Conservation (phyloP, 2,329 filamentous ascomycete species). For the Pseudogymnoascus sp. region DNA sequence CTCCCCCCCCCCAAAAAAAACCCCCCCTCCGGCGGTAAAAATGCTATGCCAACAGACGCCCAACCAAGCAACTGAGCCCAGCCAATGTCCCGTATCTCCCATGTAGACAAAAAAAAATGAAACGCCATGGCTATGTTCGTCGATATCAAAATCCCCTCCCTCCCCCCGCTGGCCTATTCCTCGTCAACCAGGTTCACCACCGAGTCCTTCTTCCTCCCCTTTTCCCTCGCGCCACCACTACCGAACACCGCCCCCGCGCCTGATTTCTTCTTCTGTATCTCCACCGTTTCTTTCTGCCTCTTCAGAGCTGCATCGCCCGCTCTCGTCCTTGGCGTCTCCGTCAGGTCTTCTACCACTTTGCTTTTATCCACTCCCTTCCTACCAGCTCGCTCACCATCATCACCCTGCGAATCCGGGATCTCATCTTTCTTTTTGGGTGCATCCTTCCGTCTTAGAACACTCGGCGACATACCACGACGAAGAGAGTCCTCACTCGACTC, state of each 20-base stretch:
- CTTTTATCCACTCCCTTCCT: not conserved
- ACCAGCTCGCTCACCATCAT: not conserved
- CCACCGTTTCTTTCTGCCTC: not conserved
- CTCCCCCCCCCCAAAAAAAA: not conserved
- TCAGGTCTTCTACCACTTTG: not conserved
- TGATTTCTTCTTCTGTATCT: not conserved
- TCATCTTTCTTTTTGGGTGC: not conserved
- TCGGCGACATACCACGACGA: not conserved
- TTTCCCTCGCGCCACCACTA: not conserved
- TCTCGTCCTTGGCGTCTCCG: not conserved
- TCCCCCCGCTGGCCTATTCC: not conserved
- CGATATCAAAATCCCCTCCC: not conserved
- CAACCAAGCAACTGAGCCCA: not conserved
- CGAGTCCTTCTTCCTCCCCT: not conserved
- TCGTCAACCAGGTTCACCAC: not conserved
- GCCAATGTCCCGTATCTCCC: not conserved
- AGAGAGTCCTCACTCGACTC: not conserved
- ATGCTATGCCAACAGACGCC: not conserved
- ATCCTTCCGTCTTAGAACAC: not conserved
- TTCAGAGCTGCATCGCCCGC: not conserved
- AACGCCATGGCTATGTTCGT: not conserved
- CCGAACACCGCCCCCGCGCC: not conserved
- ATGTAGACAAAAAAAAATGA: not conserved
- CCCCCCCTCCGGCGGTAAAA: not conserved
- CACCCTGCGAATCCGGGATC: not conserved